A percentile compares a stretch with the other conserved stretches of the same genome.
Conservation (phyloP, 805 yeast genomes). For the Sugiyamaella mastotermitis region DNA sequence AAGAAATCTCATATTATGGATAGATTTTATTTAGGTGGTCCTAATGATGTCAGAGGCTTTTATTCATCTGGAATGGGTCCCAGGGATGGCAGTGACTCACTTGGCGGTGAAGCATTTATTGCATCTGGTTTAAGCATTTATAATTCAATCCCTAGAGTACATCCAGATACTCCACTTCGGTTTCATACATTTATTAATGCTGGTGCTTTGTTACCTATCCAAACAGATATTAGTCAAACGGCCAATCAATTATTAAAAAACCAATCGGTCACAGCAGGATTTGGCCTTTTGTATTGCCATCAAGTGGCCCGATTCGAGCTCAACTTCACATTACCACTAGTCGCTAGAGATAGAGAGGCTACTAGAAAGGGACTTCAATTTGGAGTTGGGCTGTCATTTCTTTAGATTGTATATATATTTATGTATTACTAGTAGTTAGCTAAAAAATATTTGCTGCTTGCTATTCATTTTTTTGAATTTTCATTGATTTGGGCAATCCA, state of each 20-base stretch:
- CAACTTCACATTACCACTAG: conserved; percentile 56
- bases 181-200: conserved; percentile 60
- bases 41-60: conserved; percentile 66
- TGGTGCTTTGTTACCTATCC: conserved; percentile 44
- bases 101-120: conserved; percentile 63
- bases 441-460: conserved; percentile 65
- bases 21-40: conserved; percentile 79
- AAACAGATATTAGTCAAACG: background rate
- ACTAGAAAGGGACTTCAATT: conserved; percentile 61
- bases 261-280: conserved; percentile 50
- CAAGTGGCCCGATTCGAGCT: conserved; percentile 65
- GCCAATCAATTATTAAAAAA: conserved; percentile 26
- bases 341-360: conserved; percentile 43
- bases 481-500: conserved; percentile 45
- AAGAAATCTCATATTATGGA: conserved; percentile 56
- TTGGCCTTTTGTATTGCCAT: conserved; percentile 56
- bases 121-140: conserved; percentile 55
- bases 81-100: conserved; percentile 44
- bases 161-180: conserved; percentile 45
- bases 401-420: conserved; percentile 36
- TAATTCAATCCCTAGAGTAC: conserved; percentile 51
- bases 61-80: conserved; percentile 63
- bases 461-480: conserved; percentile 44
- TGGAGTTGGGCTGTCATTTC: conserved; percentile 56
- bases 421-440: no score